phyloP scores from a whole-genome alignment of 345 rosid species.

The Aquilaria yunnanensis region DNA sequence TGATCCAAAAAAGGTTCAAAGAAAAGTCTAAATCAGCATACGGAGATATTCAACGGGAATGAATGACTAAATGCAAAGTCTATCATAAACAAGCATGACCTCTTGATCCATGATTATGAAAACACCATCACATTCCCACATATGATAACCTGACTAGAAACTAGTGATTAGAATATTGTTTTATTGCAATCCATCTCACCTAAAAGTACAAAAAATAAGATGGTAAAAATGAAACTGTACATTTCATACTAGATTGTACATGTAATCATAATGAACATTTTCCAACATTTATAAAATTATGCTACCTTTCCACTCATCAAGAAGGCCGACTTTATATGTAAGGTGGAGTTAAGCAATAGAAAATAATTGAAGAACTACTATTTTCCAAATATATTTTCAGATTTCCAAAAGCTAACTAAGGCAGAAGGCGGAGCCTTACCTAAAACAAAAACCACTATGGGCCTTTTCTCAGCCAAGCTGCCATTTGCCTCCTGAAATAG shows the following conservation, averaged over 20 bases:
- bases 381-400: background rate
- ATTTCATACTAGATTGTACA: too few relatives aligned
- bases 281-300: too few relatives aligned
- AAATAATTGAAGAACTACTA: background rate
- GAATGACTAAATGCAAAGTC: background rate
- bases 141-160: too few relatives aligned
- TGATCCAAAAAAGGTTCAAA: conserved; percentile 10
- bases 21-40: background rate
- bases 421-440: conserved; percentile 37
- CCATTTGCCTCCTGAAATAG: conserved; percentile 41
- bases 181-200: background rate
- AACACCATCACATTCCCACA: too few relatives aligned
- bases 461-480: conserved; percentile 44
- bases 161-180: background rate
- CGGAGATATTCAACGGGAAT: background rate
- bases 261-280: too few relatives aligned
- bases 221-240: too few relatives aligned
- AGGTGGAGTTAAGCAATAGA: too few relatives aligned
- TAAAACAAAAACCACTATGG: conserved; percentile 80
- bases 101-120: background rate
- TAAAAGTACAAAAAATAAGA: background rate
- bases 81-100: background rate
- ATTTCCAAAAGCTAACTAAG: background rate
- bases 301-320: background rate
- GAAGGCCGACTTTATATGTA: background rate